Percentiles rank a stretch among this genome's conserved stretches.
Conservation (phyloP, 371 early-diverging fungal genomes). For the Rhizopus microsporus region DNA sequence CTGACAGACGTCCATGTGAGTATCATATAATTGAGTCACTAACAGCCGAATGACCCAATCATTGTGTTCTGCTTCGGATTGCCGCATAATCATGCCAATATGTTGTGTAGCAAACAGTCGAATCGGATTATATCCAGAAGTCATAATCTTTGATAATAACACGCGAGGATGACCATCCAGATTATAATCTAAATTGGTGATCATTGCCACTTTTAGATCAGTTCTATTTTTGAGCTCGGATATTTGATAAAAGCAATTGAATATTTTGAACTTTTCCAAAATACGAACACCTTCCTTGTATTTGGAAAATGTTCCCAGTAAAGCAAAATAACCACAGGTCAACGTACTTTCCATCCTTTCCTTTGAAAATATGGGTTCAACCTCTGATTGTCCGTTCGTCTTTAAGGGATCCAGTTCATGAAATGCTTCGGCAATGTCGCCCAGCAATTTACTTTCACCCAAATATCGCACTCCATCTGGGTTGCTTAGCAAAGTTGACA, state of each 20-base stretch:
- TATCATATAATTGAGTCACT: constrained; percentile 84
- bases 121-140: constrained; percentile 78
- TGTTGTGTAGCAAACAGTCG: constrained; percentile 80
- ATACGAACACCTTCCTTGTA: constrained; percentile 68
- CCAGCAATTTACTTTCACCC: constrained; percentile 66
- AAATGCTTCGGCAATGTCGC: constrained; percentile 71
- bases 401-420: constrained; percentile 67
- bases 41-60: constrained; percentile 80
- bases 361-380: constrained; percentile 77
- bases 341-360: constrained; percentile 74
- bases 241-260: constrained; percentile 77
- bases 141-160: constrained; percentile 81
- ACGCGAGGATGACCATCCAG: constrained; percentile 84
- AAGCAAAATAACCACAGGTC: constrained; percentile 78
- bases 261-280: constrained; percentile 78
- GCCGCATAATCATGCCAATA: constrained; percentile 65
- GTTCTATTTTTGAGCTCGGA: constrained; percentile 82
- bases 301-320: constrained; percentile 70
- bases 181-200: constrained; percentile 77
- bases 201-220: constrained; percentile 77
- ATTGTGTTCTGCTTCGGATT: constrained; percentile 60
- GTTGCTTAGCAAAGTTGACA: constrained; percentile 61
- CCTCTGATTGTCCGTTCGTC: constrained; percentile 31
- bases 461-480: constrained; percentile 72
- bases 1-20: constrained; percentile 72